Base-by-base conservation (phyloP, 163 green algal species). In the Volvox carteri region DNA sequence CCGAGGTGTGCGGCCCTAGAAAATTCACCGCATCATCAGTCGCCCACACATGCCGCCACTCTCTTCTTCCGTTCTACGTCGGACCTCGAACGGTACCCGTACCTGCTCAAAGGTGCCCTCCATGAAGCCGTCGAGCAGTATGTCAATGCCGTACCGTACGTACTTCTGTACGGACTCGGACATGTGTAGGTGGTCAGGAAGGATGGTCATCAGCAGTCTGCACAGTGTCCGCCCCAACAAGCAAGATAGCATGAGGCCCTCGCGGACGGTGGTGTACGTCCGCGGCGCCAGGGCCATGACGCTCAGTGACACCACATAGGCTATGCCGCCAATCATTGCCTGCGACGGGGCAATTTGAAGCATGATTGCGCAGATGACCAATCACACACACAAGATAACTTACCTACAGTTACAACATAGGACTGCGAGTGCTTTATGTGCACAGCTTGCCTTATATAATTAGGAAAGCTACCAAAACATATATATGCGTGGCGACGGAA, bases 91-190 rank as follows among this genome's bases (percentile, higher is more conserved):
- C n/a, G n/a, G n/a, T 33, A 23, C 62, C 35, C 81, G 1, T 41
- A 89, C 70, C 68, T 42, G 84, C 70, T 89, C 84, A 50, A 89
- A 89, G 37, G 84, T 62, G 11, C 84, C 84, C 70, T 89, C 84
- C 50, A 89, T 77, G n/a, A 76, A 67, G 50, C 84, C 84, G 54
- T 89, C 84, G 48, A 89, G 84, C 84, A 89, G 84, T 0, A 89
- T 12, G 70, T 89, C 84, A 14, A 89, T 30, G 2, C 70, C 68
- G 39, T 74, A 76, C 28, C 70, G 4, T 0, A 89, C 18, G 84
- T 89, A 89, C 39, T 83, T 84, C 19, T 74, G 37, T 33, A 89
- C 68, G 23, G 35, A 42, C n/a, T 80, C 67, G 21, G 44, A 73
- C 83, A 88, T 88, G 83, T 54, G 42, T 11, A 87, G 28, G 3